Conservation (phyloP, 2,329 filamentous ascomycete species). For the Cladorrhinum sp. region DNA sequence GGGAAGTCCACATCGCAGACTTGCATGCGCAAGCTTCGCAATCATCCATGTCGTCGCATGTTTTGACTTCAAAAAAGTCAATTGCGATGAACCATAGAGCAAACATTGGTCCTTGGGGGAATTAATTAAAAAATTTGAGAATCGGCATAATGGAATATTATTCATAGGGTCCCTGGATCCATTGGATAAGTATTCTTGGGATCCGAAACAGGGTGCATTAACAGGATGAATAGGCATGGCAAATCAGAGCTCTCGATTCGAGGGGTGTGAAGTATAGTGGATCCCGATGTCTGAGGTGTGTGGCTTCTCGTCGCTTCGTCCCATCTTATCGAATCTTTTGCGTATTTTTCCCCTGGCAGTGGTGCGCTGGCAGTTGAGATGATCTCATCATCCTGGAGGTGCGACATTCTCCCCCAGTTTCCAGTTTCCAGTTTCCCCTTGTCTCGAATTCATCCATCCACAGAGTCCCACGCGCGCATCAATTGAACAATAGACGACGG, state of each 20-base stretch:
- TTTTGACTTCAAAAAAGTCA: not conserved
- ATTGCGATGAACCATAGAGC: not conserved
- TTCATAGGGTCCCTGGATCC: not conserved
- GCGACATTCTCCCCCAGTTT: not conserved
- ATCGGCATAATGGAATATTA: not conserved
- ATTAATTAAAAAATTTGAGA: too few relatives aligned
- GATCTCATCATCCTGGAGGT: slow-evolving; percentile 5
- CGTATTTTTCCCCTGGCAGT: not conserved
- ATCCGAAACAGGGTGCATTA: not conserved
- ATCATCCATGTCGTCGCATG: not conserved
- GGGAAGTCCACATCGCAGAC: not conserved
- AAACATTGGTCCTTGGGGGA: not conserved
- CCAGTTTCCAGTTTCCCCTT: not conserved
- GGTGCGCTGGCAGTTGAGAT: slow-evolving; percentile 1
- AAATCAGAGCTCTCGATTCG: not conserved
- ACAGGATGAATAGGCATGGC: not conserved
- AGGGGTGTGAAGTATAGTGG: not conserved
- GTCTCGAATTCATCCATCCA: not conserved
- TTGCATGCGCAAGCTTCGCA: not conserved
- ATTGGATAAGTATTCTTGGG: not conserved
- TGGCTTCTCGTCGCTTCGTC: not conserved
- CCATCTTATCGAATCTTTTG: not conserved
- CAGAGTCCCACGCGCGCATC: not conserved
- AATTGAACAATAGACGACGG: not conserved
- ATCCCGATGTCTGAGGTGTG: not conserved